A percentile compares a stretch with the other conserved stretches of the same genome.
Conservation (phyloP, 257 asterid species). For the Solanum clarkiae region DNA sequence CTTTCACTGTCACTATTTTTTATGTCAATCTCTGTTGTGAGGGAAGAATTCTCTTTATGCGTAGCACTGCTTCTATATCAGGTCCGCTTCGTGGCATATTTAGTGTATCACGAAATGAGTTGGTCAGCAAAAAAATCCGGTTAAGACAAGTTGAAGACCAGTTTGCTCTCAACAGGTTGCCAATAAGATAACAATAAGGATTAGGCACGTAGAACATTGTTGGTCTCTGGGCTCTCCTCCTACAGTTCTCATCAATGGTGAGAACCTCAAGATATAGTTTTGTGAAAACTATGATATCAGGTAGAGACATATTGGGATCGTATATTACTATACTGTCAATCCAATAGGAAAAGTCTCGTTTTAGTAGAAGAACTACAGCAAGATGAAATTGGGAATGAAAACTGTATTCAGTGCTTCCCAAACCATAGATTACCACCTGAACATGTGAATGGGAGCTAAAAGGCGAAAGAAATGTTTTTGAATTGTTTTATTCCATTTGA, state of each 20-base stretch:
- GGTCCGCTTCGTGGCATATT: not conserved
- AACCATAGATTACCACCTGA: not conserved
- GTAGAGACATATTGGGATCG: not conserved
- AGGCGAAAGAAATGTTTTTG: not conserved
- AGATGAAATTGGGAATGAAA: not conserved
- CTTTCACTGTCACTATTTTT: not conserved
- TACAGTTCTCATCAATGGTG: not conserved
- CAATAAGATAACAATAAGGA: not conserved
- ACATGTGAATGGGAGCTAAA: not conserved
- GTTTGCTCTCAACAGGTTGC: not conserved
- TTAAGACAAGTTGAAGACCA: slow-evolving; percentile 1
- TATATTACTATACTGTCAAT: not conserved
- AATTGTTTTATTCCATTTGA: not conserved
- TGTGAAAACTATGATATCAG: not conserved
- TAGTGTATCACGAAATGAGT: not conserved
- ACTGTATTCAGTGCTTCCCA: not conserved
- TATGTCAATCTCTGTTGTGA: not conserved
- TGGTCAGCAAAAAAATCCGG: not conserved
- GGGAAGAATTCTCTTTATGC: not conserved
- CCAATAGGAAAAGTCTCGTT: not conserved
- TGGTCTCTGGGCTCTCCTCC: not conserved
- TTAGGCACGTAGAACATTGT: not conserved
- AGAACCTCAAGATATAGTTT: not conserved
- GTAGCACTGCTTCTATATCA: not conserved
- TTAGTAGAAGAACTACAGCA: not conserved